These are phyloP conservation scores for Onygena corvina DNA, from an alignment of 2,329 filamentous ascomycete species.

Conservation along the genomic window DNA sequence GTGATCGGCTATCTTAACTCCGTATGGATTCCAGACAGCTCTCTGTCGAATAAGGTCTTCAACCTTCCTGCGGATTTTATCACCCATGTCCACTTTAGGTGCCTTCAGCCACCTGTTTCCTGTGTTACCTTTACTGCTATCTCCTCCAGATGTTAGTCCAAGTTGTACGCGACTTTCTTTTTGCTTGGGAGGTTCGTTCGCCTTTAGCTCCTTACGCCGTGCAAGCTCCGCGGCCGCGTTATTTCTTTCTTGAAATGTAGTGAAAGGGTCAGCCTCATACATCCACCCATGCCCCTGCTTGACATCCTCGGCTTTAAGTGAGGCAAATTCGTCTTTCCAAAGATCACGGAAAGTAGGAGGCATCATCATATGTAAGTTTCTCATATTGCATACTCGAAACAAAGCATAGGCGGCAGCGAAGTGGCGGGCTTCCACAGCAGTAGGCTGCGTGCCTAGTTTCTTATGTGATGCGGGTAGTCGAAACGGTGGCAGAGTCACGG, in stretches of 20 bases:
- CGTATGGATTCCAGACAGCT: slow-evolving; percentile 78
- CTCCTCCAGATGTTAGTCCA: slow-evolving; percentile 30
- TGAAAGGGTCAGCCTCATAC: slow-evolving; percentile 93
- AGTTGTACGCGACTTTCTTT: slow-evolving; percentile 47
- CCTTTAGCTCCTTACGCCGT: slow-evolving; percentile 58
- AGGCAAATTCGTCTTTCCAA: slow-evolving; percentile 79
- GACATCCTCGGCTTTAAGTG: slow-evolving; percentile 68
- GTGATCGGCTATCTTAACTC: slow-evolving; percentile 48
- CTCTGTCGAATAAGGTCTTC: slow-evolving; percentile 67
- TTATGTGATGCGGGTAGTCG: slow-evolving; percentile 65
- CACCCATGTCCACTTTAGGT: slow-evolving; percentile 87
- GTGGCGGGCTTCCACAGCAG: slow-evolving; percentile 80
- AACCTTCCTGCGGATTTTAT: slow-evolving; percentile 62
- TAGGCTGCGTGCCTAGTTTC: slow-evolving; percentile 62
- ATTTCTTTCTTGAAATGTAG: slow-evolving; percentile 64
- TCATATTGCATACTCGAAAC: slow-evolving; percentile 86
- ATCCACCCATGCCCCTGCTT: slow-evolving; percentile 70
- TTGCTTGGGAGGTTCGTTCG: slow-evolving; percentile 43
- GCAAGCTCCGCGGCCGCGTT: slow-evolving; percentile 62
- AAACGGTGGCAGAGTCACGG: slow-evolving; percentile 64
- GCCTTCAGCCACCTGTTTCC: slow-evolving; percentile 55
- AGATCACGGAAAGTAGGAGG: slow-evolving; percentile 79
- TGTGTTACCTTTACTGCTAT: slow-evolving; percentile 20
- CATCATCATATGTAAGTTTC: slow-evolving; percentile 87
- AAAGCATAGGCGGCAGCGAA: slow-evolving; percentile 85